Evolutionary conservation across 176 grass and related monocot species (phyloP).

Genomic region (Cenchrus fungigraminus): DNA sequence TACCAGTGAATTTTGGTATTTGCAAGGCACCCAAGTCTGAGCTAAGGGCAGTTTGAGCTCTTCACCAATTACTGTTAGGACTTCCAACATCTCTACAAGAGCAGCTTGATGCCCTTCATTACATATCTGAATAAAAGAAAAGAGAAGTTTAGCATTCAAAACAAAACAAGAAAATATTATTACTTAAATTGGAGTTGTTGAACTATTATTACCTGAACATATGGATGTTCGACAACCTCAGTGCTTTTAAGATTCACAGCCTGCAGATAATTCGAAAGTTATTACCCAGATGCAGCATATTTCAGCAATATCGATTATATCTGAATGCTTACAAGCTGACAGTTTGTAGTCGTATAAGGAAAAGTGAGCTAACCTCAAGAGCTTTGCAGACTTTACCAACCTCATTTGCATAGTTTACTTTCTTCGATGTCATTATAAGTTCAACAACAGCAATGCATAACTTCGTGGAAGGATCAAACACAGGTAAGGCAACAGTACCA

Average conservation of each 20-base stretch:
- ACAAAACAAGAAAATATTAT: background rate
- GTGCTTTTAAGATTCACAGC: conserved; percentile 69
- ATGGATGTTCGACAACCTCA: conserved; percentile 42
- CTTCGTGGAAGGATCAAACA: conserved; percentile 75
- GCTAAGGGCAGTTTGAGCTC: conserved; percentile 60
- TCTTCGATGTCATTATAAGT: conserved; percentile 94
- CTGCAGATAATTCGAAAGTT: conserved; percentile 41
- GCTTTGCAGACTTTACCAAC: conserved; percentile 76
- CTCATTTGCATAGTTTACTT: conserved; percentile 78
- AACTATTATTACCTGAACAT: conserved; percentile 44
- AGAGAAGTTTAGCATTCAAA: background rate
- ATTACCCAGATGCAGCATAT: background rate
- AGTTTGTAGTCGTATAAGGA: background rate
- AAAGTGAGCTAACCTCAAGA: conserved; percentile 59
- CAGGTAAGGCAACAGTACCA: conserved; percentile 85
- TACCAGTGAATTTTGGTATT: conserved; percentile 45
- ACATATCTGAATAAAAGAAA: conserved; percentile 48
- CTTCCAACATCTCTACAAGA: conserved; percentile 59
- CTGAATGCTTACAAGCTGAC: background rate
- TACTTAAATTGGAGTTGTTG: background rate
- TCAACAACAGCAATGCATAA: conserved; percentile 86
- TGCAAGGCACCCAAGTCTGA: conserved; percentile 76
- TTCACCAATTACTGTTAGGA: conserved; percentile 56
- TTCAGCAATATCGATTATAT: background rate
- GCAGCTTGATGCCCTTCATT: conserved; percentile 64